Evolutionary conservation across 768 basidiomycete genomes (phyloP), one percentile per base, ranked within the genome.

Genomic region (Rossbeevera mucosa): DNA sequence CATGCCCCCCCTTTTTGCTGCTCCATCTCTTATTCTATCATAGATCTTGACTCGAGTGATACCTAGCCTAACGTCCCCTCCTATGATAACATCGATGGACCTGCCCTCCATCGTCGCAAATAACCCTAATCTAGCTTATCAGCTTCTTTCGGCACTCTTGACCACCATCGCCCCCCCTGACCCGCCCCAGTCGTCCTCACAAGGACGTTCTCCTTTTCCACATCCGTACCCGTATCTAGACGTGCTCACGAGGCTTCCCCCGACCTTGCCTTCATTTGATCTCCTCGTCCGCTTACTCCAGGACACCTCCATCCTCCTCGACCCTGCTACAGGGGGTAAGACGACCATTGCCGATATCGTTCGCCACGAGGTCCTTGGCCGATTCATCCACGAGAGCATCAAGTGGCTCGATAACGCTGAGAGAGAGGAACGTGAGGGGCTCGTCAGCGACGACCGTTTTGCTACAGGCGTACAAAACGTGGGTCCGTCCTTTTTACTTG

Each of bases 391-490:
- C 53, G 82, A 83, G 55, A 73, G 79, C 55, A 85, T 88, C 57
- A 75, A 74, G 33, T 86, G 86, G 78, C 72, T 91, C 14, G 88
- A 90, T 51, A 72, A 67, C 21, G 85, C 85, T 2, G 86, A 91
- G 62, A 71, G 71, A 45, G 84, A 89, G 48, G 85, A 88, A 63
- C 74, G 75, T 28, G 82, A 86, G 43, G 87, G 86, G 4, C 64
- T 78, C 28, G 74, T 83, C 52, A 86, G 80, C 51, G 88, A 90
- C 55, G 87, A 90, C 64, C 79, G 84, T 21, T 84, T 83, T 59
- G 77, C 83, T 6, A 84, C 83, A 61, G 86, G 85, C 12, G 80
- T 87, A 26, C 80, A 82, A 64, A 83, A 86, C 60, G 88, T 90
- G 59, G n/a, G 38, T 54, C 22, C 18, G 18, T 31, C n/a, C 30